phyloP scores from a whole-genome alignment of 2,329 filamentous ascomycete genomes.

The Bipolaris zeicola region DNA sequence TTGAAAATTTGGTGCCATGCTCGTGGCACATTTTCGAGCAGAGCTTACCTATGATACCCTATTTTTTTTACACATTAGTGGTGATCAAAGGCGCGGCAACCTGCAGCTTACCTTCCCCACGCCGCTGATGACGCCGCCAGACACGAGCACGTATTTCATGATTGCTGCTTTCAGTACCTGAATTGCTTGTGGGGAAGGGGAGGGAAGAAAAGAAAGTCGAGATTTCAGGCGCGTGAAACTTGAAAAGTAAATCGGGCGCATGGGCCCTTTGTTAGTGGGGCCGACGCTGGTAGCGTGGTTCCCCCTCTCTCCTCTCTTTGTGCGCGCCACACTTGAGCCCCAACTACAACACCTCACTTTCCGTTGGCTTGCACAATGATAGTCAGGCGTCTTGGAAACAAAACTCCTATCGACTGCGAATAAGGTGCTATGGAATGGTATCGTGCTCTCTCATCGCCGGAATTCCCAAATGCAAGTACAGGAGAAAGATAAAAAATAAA shows the following conservation, averaged over 20 bases:
- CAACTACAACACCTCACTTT: constrained; percentile 29
- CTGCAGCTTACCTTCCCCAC: constrained; percentile 54
- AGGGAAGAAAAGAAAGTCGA: constrained; percentile 45
- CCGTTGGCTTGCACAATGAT: neutral
- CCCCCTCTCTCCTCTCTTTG: neutral
- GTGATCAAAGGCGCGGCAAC: constrained; percentile 17
- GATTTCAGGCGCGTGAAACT: constrained; percentile 25
- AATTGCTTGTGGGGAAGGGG: constrained; percentile 50
- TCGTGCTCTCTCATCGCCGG: constrained; percentile 38
- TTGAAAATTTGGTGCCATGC: neutral
- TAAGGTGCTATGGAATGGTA: constrained; percentile 45
- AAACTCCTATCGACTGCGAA: constrained; percentile 24
- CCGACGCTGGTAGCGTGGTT: constrained; percentile 2
- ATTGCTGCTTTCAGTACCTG: constrained; percentile 51
- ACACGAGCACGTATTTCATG: constrained; percentile 84
- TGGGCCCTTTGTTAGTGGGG: constrained; percentile 15
- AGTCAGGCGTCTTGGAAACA: neutral
- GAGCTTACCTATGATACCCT: constrained; percentile 69
- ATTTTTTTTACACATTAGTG: constrained; percentile 31
- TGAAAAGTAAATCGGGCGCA: constrained; percentile 38
- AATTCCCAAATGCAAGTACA: constrained; percentile 37
- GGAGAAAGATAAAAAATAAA: constrained; percentile 10
- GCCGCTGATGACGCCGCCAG: constrained; percentile 63
- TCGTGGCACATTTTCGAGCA: constrained; percentile 1
- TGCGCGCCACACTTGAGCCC: constrained; percentile 9